phyloP scores from a whole-genome alignment of 2,329 filamentous ascomycete species.

The Raffaelea ambrosiae region DNA sequence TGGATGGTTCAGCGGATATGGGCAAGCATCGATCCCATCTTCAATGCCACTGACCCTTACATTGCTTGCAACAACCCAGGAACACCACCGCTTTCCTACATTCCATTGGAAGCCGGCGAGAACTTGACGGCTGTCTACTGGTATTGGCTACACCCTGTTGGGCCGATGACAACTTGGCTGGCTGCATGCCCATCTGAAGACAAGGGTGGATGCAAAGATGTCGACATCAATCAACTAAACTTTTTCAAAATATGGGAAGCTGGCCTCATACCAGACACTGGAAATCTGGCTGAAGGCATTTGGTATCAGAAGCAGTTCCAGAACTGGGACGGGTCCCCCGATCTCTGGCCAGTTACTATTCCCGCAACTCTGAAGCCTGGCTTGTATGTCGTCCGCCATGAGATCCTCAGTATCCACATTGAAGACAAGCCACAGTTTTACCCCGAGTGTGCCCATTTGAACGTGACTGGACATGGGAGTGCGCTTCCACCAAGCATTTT shows the following conservation, averaged over 20 bases:
- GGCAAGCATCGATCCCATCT: slow-evolving; percentile 29
- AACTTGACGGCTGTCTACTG: slow-evolving; percentile 30
- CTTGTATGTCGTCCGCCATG: slow-evolving; percentile 42
- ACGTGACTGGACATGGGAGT: slow-evolving; percentile 21
- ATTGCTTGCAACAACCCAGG: slow-evolving; percentile 29
- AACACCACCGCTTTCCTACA: slow-evolving; percentile 24
- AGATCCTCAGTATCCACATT: slow-evolving; percentile 43
- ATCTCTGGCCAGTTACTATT: slow-evolving; percentile 36
- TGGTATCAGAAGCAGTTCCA: slow-evolving; percentile 32
- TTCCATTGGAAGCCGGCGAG: slow-evolving; percentile 26
- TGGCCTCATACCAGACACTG: slow-evolving; percentile 21
- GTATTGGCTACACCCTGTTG: slow-evolving; percentile 32
- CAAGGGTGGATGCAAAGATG: slow-evolving; percentile 18
- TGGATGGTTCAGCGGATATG: slow-evolving; percentile 30
- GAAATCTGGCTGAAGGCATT: slow-evolving; percentile 23
- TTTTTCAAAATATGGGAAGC: slow-evolving; percentile 36
- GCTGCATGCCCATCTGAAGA: slow-evolving; percentile 19
- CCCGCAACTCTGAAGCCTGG: slow-evolving; percentile 35
- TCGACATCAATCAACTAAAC: slow-evolving; percentile 21
- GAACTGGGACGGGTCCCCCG: slow-evolving; percentile 27
- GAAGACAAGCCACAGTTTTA: slow-evolving; percentile 37
- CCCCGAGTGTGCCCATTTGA: slow-evolving; percentile 29
- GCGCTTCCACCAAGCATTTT: slow-evolving; percentile 20
- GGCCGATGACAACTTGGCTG: slow-evolving; percentile 31
- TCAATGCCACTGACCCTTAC: slow-evolving; percentile 21